Base-by-base conservation (phyloP, 2,329 filamentous ascomycete genomes). In the Xylariomycetidae sp. region DNA sequence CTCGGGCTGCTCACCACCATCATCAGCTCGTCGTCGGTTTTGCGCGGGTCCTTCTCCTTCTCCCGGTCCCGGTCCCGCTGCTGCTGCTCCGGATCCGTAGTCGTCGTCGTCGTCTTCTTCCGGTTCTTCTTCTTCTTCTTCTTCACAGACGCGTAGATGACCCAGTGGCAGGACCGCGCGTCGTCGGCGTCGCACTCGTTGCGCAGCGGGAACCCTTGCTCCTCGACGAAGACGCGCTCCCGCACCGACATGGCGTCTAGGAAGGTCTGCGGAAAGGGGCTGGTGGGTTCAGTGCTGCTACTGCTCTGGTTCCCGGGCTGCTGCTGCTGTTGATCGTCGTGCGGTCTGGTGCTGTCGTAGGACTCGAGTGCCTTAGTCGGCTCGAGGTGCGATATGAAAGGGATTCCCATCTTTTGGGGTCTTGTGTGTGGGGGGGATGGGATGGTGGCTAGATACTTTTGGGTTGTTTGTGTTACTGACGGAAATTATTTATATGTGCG, bases 101-200 rank as follows among this genome's bases (percentile, higher is more conserved):
- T n/a, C n/a, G n/a, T n/a, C n/a, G n/a, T n/a, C n/a, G n/a, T n/a
- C n/a, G n/a, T n/a, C n/a, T n/a, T n/a, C n/a, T n/a, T n/a, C n/a
- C n/a, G n/a, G n/a, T n/a, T n/a, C n/a, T n/a, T n/a, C 20, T 23
- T 23, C 20, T 23, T n/a, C 8, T 23, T 61, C 30, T 61, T 65
- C 34, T 72, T 72, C 36, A 83, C 70, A 12, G 72, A 79, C 30
- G 78, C 77, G 59, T 94, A 95, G n/a, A 82, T 69, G 18, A 95
- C 82, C 85, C 87, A 95, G 60, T 96, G 88, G 63, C 82, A 90
- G 46, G 79, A 82, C 22, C 85, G 75, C 1, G 72, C 46, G 57
- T 97, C 90, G 55, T 96, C 88, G 1, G 70, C 64, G 64, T 96
- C 90, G 45, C 87, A 72, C 58, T 97, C 89, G 44, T 79, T 76